phyloP scores from a whole-genome alignment of 345 rosid genomes.

The Triadica sebifera region DNA sequence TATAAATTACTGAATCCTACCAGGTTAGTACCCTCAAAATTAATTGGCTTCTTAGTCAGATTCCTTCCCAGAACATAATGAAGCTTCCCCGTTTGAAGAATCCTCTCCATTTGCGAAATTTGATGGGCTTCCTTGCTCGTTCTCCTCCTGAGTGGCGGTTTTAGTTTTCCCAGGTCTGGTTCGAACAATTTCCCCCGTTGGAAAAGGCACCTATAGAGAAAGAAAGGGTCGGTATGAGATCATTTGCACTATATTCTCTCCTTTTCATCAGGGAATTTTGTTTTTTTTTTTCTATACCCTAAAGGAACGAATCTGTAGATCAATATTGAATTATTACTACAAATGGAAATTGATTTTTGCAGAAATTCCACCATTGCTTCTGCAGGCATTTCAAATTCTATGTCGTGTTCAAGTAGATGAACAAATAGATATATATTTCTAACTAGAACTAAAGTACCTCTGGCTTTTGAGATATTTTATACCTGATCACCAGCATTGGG shows the following conservation, averaged over 20 bases:
- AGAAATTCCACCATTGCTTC: background rate
- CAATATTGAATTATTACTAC: background rate
- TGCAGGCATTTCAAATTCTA: background rate
- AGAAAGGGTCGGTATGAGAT: conserved; percentile 2
- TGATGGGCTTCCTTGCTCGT: conserved; percentile 28
- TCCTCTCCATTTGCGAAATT: conserved; percentile 30
- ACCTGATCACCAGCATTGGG: conserved; percentile 80
- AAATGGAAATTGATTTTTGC: background rate
- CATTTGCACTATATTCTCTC: background rate
- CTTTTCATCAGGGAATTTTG: background rate
- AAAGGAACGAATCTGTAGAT: too few species aligned
- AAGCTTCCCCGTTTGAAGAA: conserved; percentile 31
- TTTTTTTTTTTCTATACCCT: background rate
- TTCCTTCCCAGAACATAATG: conserved; percentile 39
- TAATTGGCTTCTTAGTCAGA: conserved; percentile 30
- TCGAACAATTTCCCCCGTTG: conserved; percentile 54
- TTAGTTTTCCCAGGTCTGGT: conserved; percentile 45
- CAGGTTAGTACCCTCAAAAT: conserved; percentile 33
- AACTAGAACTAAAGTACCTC: background rate
- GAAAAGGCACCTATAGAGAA: conserved; percentile 54
- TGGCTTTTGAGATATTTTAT: conserved; percentile 3
- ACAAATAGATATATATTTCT: background rate
- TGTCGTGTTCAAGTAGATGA: background rate
- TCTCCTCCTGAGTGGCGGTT: conserved; percentile 28
- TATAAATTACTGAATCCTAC: conserved; percentile 14